Evolutionary conservation across 2,329 filamentous ascomycete species (phyloP).

Genomic region (Drechslerella dactyloides): DNA sequence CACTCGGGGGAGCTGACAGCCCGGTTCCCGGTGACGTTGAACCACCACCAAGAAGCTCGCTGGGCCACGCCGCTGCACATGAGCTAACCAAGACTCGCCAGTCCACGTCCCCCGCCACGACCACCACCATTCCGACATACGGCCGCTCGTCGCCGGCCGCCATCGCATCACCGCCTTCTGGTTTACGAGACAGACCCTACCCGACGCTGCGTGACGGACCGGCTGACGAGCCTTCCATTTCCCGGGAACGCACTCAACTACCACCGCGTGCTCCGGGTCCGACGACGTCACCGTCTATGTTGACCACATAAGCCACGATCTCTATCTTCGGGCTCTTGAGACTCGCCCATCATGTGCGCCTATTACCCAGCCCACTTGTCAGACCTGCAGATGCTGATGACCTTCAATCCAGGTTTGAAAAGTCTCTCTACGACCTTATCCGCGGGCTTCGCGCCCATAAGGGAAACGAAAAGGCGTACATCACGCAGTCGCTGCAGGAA

Average conservation of each 20-base stretch:
- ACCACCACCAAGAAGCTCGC: too few relatives aligned
- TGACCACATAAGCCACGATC: slow-evolving; percentile 1
- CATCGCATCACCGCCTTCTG: slow-evolving; percentile 3
- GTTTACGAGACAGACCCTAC: not conserved
- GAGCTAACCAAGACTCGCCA: not conserved
- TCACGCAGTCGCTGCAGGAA: slow-evolving; percentile 91
- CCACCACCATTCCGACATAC: not conserved
- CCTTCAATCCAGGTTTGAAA: slow-evolving; percentile 81
- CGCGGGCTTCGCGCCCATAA: slow-evolving; percentile 94
- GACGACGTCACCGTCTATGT: slow-evolving; percentile 34
- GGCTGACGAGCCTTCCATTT: not conserved
- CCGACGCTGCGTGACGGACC: not conserved
- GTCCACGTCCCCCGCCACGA: not conserved
- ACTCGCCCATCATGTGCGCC: slow-evolving; percentile 48
- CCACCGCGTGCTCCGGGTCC: not conserved
- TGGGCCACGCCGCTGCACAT: not conserved
- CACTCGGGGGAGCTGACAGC: too few relatives aligned
- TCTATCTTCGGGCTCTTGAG: slow-evolving; percentile 36
- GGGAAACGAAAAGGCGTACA: slow-evolving; percentile 92
- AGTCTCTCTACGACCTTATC: slow-evolving; percentile 98
- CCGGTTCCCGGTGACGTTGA: too few relatives aligned
- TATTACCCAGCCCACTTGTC: not conserved
- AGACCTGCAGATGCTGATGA: not conserved
- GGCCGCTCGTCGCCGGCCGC: slow-evolving; percentile 3
- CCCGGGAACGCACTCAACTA: not conserved